Base-by-base conservation (phyloP, 352 stramenopile species). In the Pythium rhizo-oryzae region DNA sequence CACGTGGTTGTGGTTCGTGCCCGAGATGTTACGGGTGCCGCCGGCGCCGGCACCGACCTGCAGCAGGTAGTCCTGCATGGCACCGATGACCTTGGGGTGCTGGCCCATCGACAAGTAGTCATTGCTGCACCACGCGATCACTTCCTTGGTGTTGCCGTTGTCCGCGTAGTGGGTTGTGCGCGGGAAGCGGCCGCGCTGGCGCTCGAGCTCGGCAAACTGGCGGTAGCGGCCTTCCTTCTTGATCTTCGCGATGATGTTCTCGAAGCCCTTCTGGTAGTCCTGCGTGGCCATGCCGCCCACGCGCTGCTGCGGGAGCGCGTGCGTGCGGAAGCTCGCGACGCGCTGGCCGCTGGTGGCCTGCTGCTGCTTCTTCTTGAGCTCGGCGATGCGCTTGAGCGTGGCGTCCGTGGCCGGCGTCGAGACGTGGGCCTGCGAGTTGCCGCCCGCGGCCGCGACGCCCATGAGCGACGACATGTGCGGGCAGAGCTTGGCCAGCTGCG, bases 71-170 rank as follows among this genome's bases (percentile, higher is more conserved):
- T 91, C 78, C 44, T 95, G 80, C 89, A 97, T 96, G 9, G 91
- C 81, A 0, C 63, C 74, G 46, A 97, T 79, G 18, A 97, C 91
- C 65, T 90, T 92, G 4, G 90, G 90, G 74, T 97, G 77, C 69
- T 97, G 90, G 12, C 91, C 90, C 91, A 97, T 97, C 65, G 84
- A 89, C 52, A 97, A 54, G 69, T 97, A 97, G 74, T 97, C 90
- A 65, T 97, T 97, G 19, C 74, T 89, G 83, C 91, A 97, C 90
- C 90, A 97, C 21, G 85, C 87, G 13, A 95, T 83, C 23, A 97
- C 88, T 65, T 94, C 88, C 74, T 94, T 94, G 21, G 81, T 89
- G 12, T 78, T 77, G 24, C 85, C 84, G 41, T 85, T 71, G 33
- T 82, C 72, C 63, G 85, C 67, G 74, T 94, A 84, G 74, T 93